phyloP scores from a whole-genome alignment of 2,329 filamentous ascomycete species.

The Colletotrichum gloeosporioides region DNA sequence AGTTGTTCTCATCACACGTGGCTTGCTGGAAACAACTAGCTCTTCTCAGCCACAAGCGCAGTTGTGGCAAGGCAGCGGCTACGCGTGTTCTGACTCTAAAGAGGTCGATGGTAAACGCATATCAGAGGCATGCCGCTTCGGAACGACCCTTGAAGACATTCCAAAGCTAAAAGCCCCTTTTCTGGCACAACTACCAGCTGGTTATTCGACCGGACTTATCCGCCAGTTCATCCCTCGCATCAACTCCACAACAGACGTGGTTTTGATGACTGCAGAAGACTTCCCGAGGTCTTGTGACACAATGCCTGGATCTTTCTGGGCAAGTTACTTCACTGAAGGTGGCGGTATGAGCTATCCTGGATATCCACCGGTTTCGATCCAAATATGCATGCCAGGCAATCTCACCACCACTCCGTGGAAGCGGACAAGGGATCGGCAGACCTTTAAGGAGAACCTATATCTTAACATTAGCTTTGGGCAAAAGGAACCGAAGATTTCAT shows the following conservation, averaged over 20 bases:
- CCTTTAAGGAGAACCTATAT: not conserved
- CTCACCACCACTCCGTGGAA: not conserved
- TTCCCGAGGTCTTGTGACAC: not conserved
- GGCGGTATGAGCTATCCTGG: not conserved
- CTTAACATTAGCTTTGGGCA: not conserved
- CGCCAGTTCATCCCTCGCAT: not conserved
- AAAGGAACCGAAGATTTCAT: not conserved
- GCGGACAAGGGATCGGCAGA: not conserved
- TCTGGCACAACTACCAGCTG: not conserved
- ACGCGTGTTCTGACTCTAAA: not conserved
- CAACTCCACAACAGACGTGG: not conserved
- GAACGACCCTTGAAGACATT: not conserved
- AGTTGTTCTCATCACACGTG: not conserved
- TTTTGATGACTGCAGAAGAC: not conserved
- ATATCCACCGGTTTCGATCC: not conserved
- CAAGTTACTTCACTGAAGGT: not conserved
- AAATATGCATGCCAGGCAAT: not conserved
- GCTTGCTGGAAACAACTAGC: not conserved
- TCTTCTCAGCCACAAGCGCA: not conserved
- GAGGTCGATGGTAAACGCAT: not conserved
- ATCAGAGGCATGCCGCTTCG: not conserved
- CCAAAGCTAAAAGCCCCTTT: not conserved
- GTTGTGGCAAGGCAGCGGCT: not conserved
- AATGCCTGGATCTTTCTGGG: not conserved
- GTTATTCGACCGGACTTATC: not conserved